Evolutionary conservation across 2,329 filamentous ascomycete species (phyloP), one percentile per base, ranked within the genome.

Genomic region (Stachybotrys echinatus): DNA sequence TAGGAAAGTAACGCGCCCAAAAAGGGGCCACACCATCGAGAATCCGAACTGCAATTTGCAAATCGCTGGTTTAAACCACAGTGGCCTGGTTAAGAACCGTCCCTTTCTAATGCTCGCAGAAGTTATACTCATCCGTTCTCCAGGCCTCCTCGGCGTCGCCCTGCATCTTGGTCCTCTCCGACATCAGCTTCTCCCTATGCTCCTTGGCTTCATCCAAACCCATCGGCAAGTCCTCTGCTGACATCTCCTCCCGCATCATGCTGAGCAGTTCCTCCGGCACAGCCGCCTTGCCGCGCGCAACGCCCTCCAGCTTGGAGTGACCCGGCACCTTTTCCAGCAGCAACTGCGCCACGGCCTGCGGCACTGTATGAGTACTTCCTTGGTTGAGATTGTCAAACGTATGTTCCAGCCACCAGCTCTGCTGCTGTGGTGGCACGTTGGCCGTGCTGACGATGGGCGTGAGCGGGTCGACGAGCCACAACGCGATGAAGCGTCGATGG

Each of bases 391-490:
- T 19, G 7, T 17, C 18, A 17, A 40, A 40, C 17, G 42, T n/a
- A 7, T 43, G 10, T 7, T 21, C 43, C 21, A 31, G 21, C 61
- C 59, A 68, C 64, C 64, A 69, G 17, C 55, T 55, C 5, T 52
- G 54, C 42, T 66, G 64, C 47, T 69, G 66, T 0, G 65, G 65
- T 1, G 63, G 66, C 0, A 68, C 61, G 8, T 67, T 69, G 1
- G 57, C 64, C 1, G 66, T 69, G 21, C 54, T 61, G 23, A 67
- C 59, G n/a, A 67, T 52, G 0, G 67, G 69, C 0, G 61, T 58
- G 12, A 70, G 54, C 0, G 79, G 80, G 48, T 82, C 77, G 0
- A 83, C 72, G 0, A 83, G 69, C 61, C 74, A 83, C 3, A 83
- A 61, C 0, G 74, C 74, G 2, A 83, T 64, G 42, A 81, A 75